Evolutionary conservation across 2,329 filamentous ascomycete species (phyloP), one percentile per base, ranked within the genome.

Genomic region (Hirsutella minnesotensis): DNA sequence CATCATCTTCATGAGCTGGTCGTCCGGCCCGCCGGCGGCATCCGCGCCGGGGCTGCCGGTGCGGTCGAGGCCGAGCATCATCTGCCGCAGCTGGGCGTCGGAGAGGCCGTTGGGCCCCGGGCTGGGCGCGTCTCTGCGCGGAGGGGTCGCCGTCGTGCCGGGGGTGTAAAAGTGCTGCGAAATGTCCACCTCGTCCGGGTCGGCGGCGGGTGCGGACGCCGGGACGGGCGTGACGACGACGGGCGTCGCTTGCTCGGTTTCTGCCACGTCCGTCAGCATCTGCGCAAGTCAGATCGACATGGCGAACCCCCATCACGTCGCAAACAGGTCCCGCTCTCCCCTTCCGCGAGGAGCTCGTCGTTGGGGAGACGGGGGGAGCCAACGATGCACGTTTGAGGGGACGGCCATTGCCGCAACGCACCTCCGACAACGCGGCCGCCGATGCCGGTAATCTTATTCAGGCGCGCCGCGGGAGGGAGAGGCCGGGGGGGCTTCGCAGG

Each of bases 111-210:
- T 27, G 24, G 24, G 24, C 12, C 24, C 24, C 24, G 24, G 24
- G 24, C 24, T 27, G 24, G 24, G 57, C 48, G 27, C 15, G 15
- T n/a, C 15, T n/a, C 13, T 9, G 13, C 15, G 33, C 33, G 33
- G 16, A 3, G 33, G 8, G 13, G n/a, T 60, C 52, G 41, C 40
- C 8, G 53, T 48, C 9, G 64, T 62, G 20, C 65, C 61, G 1
- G 79, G 80, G 29, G 72, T 62, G 61, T 83, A 84, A 61, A 73
- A 81, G 63, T 85, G 82, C 49, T 81, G 64, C n/a, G 82, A 85
- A 51, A 90, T 87, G 58, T 89, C 84, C 49, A 86, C 73, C 60
- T 88, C 85, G 5, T 80, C 83, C 5, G 84, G 84, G 53, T 86
- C 81, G 44, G 70, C 31, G 31, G 31, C 31, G 3, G n/a, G 15